Evolutionary conservation across 345 rosid genomes (phyloP).

Genomic region (Cochlearia excelsa): DNA sequence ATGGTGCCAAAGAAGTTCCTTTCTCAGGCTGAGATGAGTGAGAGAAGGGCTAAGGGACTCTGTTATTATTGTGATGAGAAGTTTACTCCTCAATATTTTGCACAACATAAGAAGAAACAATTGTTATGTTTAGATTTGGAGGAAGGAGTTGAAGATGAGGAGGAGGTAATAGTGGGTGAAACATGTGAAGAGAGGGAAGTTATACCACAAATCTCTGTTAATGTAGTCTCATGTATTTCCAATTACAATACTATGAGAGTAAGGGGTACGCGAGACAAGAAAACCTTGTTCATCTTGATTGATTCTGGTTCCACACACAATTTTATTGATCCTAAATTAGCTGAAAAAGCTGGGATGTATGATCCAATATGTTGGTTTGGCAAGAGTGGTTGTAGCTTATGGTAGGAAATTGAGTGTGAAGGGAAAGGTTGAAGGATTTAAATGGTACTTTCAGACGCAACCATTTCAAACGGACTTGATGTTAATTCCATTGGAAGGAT

Average conservation of each 20-base stretch:
- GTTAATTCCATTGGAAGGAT: not conserved
- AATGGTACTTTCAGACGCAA: not conserved
- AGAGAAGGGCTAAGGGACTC: not conserved
- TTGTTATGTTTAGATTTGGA: too few relatives aligned
- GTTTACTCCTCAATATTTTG: not conserved
- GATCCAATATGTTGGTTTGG: not conserved
- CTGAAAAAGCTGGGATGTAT: not conserved
- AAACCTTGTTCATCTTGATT: not conserved
- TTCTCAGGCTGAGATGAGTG: not conserved
- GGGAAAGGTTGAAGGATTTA: not conserved
- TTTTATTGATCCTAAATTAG: not conserved
- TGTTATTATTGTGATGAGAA: not conserved
- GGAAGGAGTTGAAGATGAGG: not conserved
- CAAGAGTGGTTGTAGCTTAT: not conserved
- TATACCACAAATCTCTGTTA: not conserved
- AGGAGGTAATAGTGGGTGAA: not conserved
- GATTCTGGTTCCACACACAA: not conserved
- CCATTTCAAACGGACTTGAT: not conserved
- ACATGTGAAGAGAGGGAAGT: not conserved
- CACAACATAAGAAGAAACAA: too few relatives aligned
- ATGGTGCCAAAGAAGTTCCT: not conserved
- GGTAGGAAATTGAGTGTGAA: not conserved
- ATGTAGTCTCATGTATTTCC: not conserved
- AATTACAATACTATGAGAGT: not conserved
- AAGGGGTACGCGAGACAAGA: accelerated